Evolutionary conservation across 1,139 yeast genomes (phyloP).

Genomic region (Pneumocystis carinii): DNA sequence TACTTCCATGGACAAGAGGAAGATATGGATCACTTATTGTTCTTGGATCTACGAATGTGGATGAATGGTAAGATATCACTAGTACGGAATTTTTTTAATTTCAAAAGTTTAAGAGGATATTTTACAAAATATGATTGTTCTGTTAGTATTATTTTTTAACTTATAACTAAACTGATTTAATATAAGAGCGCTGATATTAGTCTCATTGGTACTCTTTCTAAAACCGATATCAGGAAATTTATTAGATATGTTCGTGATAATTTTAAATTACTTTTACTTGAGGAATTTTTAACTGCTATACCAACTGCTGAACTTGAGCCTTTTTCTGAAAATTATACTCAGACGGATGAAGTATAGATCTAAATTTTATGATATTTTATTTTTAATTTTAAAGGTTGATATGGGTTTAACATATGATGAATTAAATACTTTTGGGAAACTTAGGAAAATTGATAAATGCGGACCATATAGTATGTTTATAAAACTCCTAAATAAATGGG

Average conservation of each 20-base stretch:
- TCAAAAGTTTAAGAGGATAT: constrained; percentile 59
- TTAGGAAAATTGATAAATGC: constrained; percentile 82
- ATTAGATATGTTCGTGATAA: constrained; percentile 60
- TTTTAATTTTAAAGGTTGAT: constrained; percentile 30
- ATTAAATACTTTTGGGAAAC: constrained; percentile 74
- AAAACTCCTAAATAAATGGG: constrained; percentile 83
- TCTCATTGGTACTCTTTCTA: constrained; percentile 95
- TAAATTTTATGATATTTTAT: background rate
- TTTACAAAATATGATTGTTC: constrained; percentile 94
- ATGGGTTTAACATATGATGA: constrained; percentile 98
- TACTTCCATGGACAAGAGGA: constrained; percentile 86
- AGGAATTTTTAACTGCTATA: constrained; percentile 68
- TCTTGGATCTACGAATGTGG: constrained; percentile 94
- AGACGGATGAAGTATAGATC: constrained; percentile 57
- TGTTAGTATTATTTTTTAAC: background rate
- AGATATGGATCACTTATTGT: constrained; percentile 69
- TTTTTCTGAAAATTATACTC: constrained; percentile 77
- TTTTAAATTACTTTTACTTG: constrained; percentile 62
- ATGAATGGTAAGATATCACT: constrained; percentile 43
- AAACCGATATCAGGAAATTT: constrained; percentile 75
- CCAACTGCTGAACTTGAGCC: constrained; percentile 99
- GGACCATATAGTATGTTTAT: constrained; percentile 94
- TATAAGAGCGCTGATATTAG: constrained; percentile 68
- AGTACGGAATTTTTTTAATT: background rate
- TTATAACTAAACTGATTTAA: background rate